A percentile compares a stretch with the other conserved stretches of the same genome.
phyloP scores from a whole-genome alignment of 208 protist genomes.

The Leishmania guyanensis region DNA sequence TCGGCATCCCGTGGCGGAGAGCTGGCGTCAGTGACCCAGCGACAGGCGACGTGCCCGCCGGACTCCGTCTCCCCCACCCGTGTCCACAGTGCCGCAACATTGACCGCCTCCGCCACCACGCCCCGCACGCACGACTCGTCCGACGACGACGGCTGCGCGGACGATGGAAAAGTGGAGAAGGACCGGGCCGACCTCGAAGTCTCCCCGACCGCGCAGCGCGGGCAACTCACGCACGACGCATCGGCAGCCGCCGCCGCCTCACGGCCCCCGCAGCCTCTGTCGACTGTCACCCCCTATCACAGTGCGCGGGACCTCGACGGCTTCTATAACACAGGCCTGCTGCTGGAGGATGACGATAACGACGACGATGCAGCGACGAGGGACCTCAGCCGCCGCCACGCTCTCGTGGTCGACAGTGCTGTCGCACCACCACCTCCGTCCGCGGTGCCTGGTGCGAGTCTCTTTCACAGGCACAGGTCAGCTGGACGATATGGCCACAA shows the following conservation, averaged over 20 bases:
- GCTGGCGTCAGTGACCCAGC: background rate
- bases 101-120: slow-evolving; percentile 8
- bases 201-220: background rate
- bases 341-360: slow-evolving; percentile 11
- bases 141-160: background rate
- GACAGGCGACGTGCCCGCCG: slow-evolving; percentile 17
- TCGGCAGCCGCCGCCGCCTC: background rate
- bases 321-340: slow-evolving; percentile 26
- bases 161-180: background rate
- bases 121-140: background rate
- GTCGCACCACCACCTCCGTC: background rate
- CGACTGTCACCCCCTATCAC: background rate
- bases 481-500: background rate
- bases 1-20: background rate
- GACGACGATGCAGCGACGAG: slow-evolving; percentile 6
- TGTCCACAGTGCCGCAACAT: slow-evolving; percentile 1
- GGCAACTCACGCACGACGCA: too few relatives aligned
- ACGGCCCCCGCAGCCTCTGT: background rate
- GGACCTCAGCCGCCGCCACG: background rate
- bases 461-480: background rate
- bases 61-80: slow-evolving; percentile 21
- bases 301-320: slow-evolving; percentile 12
- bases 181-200: too few relatives aligned
- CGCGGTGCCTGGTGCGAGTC: background rate
- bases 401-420: background rate